Evolutionary conservation across 257 asterid species (phyloP).

Genomic region (Solanum commersonii): DNA sequence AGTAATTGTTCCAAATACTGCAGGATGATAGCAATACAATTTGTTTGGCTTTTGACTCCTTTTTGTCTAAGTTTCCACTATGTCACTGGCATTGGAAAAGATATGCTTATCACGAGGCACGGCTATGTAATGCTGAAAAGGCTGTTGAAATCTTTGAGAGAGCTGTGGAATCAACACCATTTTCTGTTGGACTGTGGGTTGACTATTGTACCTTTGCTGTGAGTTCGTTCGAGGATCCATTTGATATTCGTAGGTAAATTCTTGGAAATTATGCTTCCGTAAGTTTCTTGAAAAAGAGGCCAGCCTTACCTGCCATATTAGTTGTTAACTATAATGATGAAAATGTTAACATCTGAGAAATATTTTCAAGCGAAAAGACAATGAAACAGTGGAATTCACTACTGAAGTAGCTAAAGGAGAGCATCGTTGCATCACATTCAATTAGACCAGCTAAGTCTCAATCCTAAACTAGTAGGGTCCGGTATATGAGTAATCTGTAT

Average conservation of each 20-base stretch:
- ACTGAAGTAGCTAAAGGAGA: background rate
- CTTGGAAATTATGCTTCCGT: conserved; percentile 2
- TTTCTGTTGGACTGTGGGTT: conserved; percentile 78
- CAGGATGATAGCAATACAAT: conserved; percentile 67
- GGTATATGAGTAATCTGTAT: background rate
- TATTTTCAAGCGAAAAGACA: background rate
- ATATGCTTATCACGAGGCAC: conserved; percentile 61
- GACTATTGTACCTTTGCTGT: conserved; percentile 61
- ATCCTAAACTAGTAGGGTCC: background rate
- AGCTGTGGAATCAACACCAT: conserved; percentile 43
- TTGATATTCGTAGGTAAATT: conserved; percentile 70
- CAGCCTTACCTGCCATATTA: background rate
- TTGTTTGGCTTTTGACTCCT: conserved; percentile 60
- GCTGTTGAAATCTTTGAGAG: conserved; percentile 67
- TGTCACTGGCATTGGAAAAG: conserved; percentile 85
- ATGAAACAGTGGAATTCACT: background rate
- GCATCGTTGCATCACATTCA: background rate
- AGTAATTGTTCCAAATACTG: conserved; percentile 8
- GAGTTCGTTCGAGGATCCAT: conserved; percentile 48
- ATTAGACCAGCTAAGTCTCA: background rate
- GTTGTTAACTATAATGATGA: background rate
- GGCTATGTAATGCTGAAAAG: conserved; percentile 42
- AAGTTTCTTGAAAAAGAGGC: background rate
- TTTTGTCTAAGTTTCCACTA: conserved; percentile 64
- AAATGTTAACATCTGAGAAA: background rate